phyloP scores from a whole-genome alignment of 1,139 yeast genomes.

The Lodderomyces margitis region DNA sequence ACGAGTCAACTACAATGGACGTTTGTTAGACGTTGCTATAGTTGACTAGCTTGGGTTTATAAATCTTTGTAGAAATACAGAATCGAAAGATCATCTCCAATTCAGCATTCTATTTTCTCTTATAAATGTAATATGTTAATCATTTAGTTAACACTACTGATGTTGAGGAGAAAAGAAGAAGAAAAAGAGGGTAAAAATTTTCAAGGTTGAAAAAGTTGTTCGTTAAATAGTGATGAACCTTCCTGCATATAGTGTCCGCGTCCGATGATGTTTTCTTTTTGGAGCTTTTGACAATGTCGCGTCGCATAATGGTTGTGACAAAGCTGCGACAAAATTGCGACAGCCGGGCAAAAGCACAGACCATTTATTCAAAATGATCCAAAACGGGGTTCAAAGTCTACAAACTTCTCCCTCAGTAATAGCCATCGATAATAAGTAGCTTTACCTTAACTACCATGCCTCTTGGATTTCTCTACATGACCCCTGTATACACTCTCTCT shows the following conservation, averaged over 20 bases:
- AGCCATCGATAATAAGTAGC: too few relatives aligned
- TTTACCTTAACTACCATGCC: too few relatives aligned
- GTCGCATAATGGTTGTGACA: too few relatives aligned
- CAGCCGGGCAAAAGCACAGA: too few relatives aligned
- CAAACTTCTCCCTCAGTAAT: too few relatives aligned
- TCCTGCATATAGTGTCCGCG: neutral
- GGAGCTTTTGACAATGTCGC: neutral
- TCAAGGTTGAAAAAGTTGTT: neutral
- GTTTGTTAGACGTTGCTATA: constrained; percentile 3
- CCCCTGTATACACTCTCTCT: too few relatives aligned
- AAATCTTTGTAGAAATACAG: constrained; percentile 1
- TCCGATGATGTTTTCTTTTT: too few relatives aligned
- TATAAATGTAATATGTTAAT: constrained; percentile 2
- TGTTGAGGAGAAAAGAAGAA: constrained; percentile 2
- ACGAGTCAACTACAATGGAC: constrained; percentile 3
- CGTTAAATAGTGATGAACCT: neutral
- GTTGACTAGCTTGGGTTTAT: constrained; percentile 3
- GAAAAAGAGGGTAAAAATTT: neutral
- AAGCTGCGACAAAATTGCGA: too few relatives aligned
- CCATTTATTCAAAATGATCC: too few relatives aligned
- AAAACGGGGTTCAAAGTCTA: too few relatives aligned
- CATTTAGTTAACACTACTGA: constrained; percentile 3
- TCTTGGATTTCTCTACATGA: too few relatives aligned
- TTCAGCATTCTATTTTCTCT: neutral
- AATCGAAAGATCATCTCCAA: neutral